Evolutionary conservation across 345 rosid species (phyloP).

Genomic region (Linum lewisii): DNA sequence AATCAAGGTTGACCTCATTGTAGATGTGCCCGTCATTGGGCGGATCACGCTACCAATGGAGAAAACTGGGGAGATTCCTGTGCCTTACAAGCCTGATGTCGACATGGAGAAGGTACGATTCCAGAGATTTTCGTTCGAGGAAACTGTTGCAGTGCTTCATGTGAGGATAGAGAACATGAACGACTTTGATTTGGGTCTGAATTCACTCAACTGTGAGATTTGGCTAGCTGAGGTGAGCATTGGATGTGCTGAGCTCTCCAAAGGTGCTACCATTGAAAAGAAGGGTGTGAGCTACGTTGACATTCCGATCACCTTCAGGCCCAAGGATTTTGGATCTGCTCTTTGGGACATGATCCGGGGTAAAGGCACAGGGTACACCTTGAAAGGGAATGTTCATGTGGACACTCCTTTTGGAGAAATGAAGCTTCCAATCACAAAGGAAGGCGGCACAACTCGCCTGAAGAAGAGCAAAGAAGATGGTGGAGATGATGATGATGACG

Average conservation of each 20-base stretch:
- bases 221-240: slow-evolving; percentile 70
- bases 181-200: slow-evolving; percentile 83
- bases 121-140: slow-evolving; percentile 73
- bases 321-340: slow-evolving; percentile 94
- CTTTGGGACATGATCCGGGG: slow-evolving; percentile 99
- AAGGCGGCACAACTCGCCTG: slow-evolving; percentile 79
- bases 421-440: slow-evolving; percentile 90
- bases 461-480: slow-evolving; percentile 76
- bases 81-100: slow-evolving; percentile 90
- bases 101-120: slow-evolving; percentile 76
- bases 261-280: slow-evolving; percentile 56
- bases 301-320: slow-evolving; percentile 75
- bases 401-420: slow-evolving; percentile 92
- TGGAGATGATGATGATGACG: slow-evolving; percentile 49
- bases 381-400: slow-evolving; percentile 75
- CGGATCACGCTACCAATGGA: slow-evolving; percentile 80
- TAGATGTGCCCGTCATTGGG: slow-evolving; percentile 85
- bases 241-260: slow-evolving; percentile 59
- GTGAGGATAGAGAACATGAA: slow-evolving; percentile 78
- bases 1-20: slow-evolving; percentile 73
- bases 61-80: slow-evolving; percentile 91
- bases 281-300: slow-evolving; percentile 55
- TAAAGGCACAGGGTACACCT: slow-evolving; percentile 76
- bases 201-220: slow-evolving; percentile 67
- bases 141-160: slow-evolving; percentile 78